phyloP scores from a whole-genome alignment of 2,329 filamentous ascomycete species.

The Stromatinia cepivora region DNA sequence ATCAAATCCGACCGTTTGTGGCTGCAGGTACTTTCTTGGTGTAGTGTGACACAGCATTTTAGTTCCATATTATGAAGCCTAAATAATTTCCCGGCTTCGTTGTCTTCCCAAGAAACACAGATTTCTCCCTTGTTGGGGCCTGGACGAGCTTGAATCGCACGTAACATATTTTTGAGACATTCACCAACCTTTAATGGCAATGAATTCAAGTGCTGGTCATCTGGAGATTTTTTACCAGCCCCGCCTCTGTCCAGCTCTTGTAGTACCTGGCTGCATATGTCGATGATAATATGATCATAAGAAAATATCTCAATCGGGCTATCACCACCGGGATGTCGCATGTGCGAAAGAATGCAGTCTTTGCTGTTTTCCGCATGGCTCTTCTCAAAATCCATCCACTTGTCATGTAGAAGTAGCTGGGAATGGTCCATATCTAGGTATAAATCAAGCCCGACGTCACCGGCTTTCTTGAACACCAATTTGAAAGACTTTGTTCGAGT shows the following conservation, averaged over 20 bases:
- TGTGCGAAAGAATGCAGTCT: constrained; percentile 7
- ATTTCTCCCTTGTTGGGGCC: not conserved
- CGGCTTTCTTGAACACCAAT: constrained; percentile 32
- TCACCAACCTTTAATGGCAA: not conserved
- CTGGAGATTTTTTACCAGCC: not conserved
- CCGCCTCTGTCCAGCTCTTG: not conserved
- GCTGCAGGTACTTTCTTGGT: constrained; percentile 1
- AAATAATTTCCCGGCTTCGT: not conserved
- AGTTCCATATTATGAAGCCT: not conserved
- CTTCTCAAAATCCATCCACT: constrained; percentile 32
- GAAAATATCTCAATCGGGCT: constrained; percentile 15
- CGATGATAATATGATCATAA: constrained; percentile 26
- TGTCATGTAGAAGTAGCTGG: constrained; percentile 33
- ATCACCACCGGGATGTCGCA: not conserved
- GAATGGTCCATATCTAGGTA: constrained; percentile 9
- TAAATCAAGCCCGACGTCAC: constrained; percentile 29
- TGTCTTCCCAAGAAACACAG: not conserved
- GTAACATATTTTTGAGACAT: not conserved
- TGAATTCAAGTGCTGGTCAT: no score
- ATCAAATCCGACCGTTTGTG: not conserved
- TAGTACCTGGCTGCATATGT: constrained; percentile 21
- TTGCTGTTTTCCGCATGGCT: constrained; percentile 25
- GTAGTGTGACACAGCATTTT: not conserved
- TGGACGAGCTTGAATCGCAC: not conserved
- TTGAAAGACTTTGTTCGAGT: constrained; percentile 23